phyloP scores from a whole-genome alignment of 108 stramenopile species.

The Nannochloropsis oceanica region DNA sequence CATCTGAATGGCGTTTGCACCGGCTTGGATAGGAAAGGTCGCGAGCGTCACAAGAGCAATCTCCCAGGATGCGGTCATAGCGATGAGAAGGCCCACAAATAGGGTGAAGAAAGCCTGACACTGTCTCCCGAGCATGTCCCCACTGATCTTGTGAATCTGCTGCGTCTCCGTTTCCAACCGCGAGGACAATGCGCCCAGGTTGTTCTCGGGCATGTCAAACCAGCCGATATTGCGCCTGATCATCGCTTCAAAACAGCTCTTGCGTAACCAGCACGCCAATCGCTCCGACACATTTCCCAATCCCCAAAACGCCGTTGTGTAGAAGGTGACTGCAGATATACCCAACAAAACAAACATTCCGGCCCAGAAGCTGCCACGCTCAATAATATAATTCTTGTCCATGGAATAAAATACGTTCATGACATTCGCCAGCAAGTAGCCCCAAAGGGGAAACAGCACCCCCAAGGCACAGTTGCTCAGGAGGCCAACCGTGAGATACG shows the following conservation, averaged over 20 bases:
- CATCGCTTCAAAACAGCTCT: constrained; percentile 22
- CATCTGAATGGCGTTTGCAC: constrained; percentile 55
- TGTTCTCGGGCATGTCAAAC: constrained; percentile 30
- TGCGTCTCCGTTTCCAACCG: constrained; percentile 60
- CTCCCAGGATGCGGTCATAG: constrained; percentile 58
- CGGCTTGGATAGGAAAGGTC: constrained; percentile 54
- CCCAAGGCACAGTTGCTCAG: not conserved
- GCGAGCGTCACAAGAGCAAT: constrained; percentile 55
- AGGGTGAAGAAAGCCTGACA: constrained; percentile 15
- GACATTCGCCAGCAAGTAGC: constrained; percentile 40
- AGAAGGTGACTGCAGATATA: constrained; percentile 21
- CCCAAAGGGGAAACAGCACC: constrained; percentile 34
- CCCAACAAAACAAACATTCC: constrained; percentile 17
- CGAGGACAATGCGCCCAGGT: constrained; percentile 50
- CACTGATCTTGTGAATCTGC: constrained; percentile 9
- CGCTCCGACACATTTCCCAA: constrained; percentile 35
- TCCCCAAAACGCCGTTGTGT: constrained; percentile 30
- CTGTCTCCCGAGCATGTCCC: constrained; percentile 30
- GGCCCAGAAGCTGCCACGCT: constrained; percentile 10
- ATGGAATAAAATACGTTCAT: constrained; percentile 16
- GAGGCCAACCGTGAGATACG: not conserved
- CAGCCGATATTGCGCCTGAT: constrained; percentile 30
- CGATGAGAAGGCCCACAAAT: constrained; percentile 43
- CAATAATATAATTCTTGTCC: constrained; percentile 5
- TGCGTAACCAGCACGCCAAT: constrained; percentile 1